Evolutionary conservation across 805 yeast genomes (phyloP), one percentile per base, ranked within the genome.

Genomic region (Cyberlindnera suaveolens): DNA sequence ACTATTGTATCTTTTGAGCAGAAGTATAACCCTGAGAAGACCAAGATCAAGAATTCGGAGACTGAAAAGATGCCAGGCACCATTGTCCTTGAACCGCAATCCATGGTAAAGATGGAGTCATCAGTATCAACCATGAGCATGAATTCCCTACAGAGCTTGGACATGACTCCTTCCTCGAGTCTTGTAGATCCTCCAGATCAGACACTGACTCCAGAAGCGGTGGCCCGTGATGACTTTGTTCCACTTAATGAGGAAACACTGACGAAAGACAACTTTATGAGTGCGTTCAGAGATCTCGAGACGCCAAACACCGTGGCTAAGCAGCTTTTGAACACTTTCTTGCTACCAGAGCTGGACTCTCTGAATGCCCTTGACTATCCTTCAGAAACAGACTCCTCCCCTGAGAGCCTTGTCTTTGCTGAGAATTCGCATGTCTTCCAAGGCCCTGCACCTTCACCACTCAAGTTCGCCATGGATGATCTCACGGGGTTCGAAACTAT

Each of bases 1-100:
- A 55, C 59, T 3, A 20, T 55, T 2, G 31, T 36, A 1, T 30
- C 55, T 2, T 55, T 53, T 35, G 48, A 47, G 2, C 45, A 47
- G 37, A 49, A 45, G 41, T 45, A 48, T 29, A 48, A 46, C 42
- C 27, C 38, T 6, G 37, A 31, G 15, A 37, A 29, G 39, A 27
- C 15, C 14, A 34, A n/a, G 15, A 13, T 26, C 11, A 27, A 27
- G 23, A 29, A 29, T 18, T 4, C 10, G n/a, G 16, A 23, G 34
- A 38, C 27, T 23, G 27, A 23, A 9, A 23, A 10, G 11, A 9
- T 23, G 4, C 27, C 27, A 10, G 27, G 11, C 10, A 23, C 27
- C 3, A 9, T 9, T 23, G 27, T 23, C 27, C 27, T 23, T 23
- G 27, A 6, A 9, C 27, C 27, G 17, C 27, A 29, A 18, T n/a